Evolutionary conservation across 2,329 filamentous ascomycete species (phyloP).

Genomic region (Paracorniculantispora psalliotae): DNA sequence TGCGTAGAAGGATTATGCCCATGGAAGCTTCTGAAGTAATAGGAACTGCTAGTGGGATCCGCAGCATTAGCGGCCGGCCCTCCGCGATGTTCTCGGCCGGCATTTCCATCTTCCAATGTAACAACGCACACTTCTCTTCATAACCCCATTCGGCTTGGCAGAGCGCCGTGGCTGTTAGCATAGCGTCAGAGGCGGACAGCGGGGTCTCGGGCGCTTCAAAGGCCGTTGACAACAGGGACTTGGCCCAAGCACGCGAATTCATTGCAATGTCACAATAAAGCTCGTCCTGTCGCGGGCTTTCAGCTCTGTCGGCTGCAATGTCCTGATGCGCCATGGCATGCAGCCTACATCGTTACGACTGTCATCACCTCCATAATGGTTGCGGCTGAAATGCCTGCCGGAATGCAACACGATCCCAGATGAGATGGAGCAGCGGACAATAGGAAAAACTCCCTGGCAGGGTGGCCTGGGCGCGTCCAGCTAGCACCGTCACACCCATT

Average conservation of each 20-base stretch:
- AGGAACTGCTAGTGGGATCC: no score
- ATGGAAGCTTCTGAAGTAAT: no score
- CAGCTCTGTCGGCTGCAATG: no score
- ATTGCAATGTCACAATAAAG: no score
- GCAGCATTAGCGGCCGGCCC: no score
- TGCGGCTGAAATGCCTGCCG: background rate
- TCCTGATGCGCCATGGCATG: no score
- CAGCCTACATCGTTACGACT: background rate
- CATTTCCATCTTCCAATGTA: no score
- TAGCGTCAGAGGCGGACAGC: background rate
- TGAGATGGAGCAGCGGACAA: conserved; percentile 4
- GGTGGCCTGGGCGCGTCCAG: background rate
- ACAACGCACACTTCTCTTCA: background rate
- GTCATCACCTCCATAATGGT: no score
- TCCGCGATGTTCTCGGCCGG: no score
- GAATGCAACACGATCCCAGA: background rate
- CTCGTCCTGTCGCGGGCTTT: no score
- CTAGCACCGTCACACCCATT: background rate
- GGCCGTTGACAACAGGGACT: background rate
- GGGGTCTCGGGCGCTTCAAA: background rate
- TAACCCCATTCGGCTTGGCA: background rate
- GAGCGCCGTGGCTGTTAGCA: background rate
- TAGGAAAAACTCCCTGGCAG: background rate
- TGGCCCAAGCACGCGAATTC: no score
- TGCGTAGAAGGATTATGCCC: no score